Evolutionary conservation across 176 grass and related monocot genomes (phyloP).

Genomic region (Poa annua): DNA sequence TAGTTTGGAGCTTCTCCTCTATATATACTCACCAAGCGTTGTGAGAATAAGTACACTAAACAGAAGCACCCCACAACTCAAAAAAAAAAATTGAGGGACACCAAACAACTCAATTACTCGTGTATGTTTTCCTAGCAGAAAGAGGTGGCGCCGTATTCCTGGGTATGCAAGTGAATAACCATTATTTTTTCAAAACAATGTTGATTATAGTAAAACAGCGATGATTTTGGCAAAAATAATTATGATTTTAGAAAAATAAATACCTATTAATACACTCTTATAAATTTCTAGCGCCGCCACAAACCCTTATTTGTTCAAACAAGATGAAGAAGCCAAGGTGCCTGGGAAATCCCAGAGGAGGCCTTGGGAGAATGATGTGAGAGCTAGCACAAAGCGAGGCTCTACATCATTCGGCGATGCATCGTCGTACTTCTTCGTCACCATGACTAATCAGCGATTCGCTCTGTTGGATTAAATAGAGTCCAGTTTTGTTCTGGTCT

Average conservation of each 20-base stretch:
- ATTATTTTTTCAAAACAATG: too few relatives aligned
- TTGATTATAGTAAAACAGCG: too few relatives aligned
- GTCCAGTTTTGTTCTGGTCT: neutral
- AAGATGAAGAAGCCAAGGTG: slow-evolving; percentile 31
- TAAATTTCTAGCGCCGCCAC: too few relatives aligned
- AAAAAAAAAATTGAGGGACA: too few relatives aligned
- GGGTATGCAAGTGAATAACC: too few relatives aligned
- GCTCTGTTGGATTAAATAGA: neutral
- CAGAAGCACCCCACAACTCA: neutral
- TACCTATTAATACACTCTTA: too few relatives aligned
- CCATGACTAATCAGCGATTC: slow-evolving; percentile 32
- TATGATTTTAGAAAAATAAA: too few relatives aligned
- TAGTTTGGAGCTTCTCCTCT: neutral
- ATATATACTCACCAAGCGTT: slow-evolving; percentile 40
- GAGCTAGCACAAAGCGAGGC: slow-evolving; percentile 53
- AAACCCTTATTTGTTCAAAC: neutral
- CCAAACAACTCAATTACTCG: neutral
- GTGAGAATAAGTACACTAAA: neutral
- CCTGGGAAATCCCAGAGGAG: slow-evolving; percentile 23
- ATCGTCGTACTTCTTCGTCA: slow-evolving; percentile 48
- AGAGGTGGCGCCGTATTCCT: too few relatives aligned
- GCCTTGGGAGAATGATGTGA: slow-evolving; percentile 41
- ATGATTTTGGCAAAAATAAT: too few relatives aligned
- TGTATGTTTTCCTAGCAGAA: slow-evolving; percentile 10
- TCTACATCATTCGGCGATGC: slow-evolving; percentile 58